These are phyloP conservation scores for Fusarium oxysporum DNA, from an alignment of 2,329 filamentous ascomycete species.

Conservation along the genomic window DNA sequence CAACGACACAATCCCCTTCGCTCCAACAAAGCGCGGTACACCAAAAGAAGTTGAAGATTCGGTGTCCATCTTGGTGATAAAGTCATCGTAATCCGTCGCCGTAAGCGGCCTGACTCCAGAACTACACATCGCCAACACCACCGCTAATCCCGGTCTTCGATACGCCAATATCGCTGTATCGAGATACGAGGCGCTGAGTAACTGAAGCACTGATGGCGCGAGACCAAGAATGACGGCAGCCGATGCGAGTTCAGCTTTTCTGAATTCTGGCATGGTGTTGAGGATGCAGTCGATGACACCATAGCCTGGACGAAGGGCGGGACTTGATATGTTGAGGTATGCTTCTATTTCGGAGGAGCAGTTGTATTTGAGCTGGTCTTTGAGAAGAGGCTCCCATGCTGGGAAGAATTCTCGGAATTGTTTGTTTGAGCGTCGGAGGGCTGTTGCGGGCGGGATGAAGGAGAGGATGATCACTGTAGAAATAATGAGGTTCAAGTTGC, in stretches of 20 bases:
- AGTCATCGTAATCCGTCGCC: slow-evolving; percentile 15
- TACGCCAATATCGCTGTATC: slow-evolving; percentile 38
- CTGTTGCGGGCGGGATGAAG: background rate
- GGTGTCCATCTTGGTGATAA: background rate
- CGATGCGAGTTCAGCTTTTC: slow-evolving; percentile 41
- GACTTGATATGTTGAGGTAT: slow-evolving; percentile 3
- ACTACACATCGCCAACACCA: slow-evolving; percentile 31
- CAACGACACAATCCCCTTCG: background rate
- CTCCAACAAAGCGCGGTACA: background rate
- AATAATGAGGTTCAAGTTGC: background rate
- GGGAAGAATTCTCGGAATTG: slow-evolving; percentile 37
- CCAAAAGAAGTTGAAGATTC: slow-evolving; percentile 13
- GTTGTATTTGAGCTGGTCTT: background rate
- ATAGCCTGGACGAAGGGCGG: slow-evolving; percentile 1
- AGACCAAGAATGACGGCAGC: slow-evolving; percentile 40
- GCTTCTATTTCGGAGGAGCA: background rate
- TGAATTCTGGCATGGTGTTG: slow-evolving; percentile 31
- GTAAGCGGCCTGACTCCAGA: slow-evolving; percentile 23
- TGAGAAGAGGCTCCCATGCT: slow-evolving; percentile 22
- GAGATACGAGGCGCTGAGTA: slow-evolving; percentile 29
- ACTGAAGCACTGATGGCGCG: slow-evolving; percentile 30
- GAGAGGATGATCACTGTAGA: background rate
- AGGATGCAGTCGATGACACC: slow-evolving; percentile 36
- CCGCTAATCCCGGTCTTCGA: slow-evolving; percentile 33
- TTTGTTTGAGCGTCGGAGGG: slow-evolving; percentile 10